phyloP scores from a whole-genome alignment of 306 rosid species.

The Glycine latifolia region DNA sequence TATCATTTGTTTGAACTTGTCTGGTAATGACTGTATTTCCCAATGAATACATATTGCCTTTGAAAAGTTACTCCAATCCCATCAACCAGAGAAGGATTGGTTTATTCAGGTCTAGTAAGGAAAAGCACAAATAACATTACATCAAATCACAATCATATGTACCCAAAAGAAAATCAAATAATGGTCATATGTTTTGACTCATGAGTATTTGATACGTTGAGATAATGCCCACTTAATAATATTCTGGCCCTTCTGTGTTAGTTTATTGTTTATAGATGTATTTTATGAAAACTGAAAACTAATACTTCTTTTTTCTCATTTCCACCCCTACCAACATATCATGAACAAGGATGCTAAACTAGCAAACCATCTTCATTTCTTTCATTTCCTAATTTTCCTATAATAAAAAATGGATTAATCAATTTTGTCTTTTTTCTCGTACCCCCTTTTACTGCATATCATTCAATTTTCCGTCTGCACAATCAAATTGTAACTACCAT shows the following conservation, averaged over 20 bases:
- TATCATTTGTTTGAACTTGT: conserved; percentile 1
- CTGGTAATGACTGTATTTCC: not conserved
- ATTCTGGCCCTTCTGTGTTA: not conserved
- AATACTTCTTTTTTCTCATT: not conserved
- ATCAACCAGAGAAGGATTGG: not conserved
- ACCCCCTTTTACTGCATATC: not conserved
- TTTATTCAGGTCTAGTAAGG: conserved; percentile 23
- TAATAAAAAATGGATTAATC: not conserved
- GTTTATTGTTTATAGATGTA: not conserved
- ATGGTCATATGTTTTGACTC: not conserved
- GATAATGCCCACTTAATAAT: conserved; percentile 25
- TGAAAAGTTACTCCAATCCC: not conserved
- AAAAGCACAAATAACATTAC: not conserved
- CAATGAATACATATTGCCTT: not conserved
- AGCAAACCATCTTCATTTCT: conserved; percentile 21
- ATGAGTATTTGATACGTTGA: not conserved
- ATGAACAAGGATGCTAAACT: not conserved
- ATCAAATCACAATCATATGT: conserved; percentile 5
- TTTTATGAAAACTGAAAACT: conserved; percentile 20
- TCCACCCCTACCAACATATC: not conserved
- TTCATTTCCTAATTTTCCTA: conserved; percentile 13
- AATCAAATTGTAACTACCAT: not conserved
- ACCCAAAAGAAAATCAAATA: not conserved
- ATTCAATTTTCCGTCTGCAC: conserved; percentile 1
- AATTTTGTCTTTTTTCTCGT: not conserved